These are phyloP conservation scores for Lobosporangium transversale DNA, from an alignment of 192 early-diverging fungal genomes.

Conservation along the genomic window DNA sequence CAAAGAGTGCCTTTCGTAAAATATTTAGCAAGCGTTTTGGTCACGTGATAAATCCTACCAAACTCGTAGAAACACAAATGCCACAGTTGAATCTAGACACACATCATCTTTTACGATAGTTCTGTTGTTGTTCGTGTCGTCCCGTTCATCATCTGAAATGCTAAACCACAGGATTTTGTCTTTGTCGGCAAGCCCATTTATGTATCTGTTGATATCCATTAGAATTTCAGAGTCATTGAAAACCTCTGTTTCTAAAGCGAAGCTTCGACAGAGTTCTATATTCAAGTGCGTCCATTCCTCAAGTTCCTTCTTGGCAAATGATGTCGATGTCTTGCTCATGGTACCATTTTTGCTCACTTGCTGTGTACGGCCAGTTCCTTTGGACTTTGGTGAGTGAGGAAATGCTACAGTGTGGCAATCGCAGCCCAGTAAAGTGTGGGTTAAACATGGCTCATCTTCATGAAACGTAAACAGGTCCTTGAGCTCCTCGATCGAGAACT, in stretches of 20 bases:
- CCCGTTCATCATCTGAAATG: conserved; percentile 2
- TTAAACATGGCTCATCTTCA: conserved; percentile 61
- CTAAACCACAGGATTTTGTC: conserved; percentile 18
- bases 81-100: neutral
- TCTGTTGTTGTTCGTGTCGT: neutral
- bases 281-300: conserved; percentile 36
- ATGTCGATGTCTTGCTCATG: conserved; percentile 9
- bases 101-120: neutral
- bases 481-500: conserved; percentile 65
- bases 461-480: conserved; percentile 67
- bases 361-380: too few species aligned
- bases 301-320: conserved; percentile 23
- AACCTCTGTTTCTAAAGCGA: neutral
- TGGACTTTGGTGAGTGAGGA: too few species aligned
- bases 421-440: conserved; percentile 65
- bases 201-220: neutral
- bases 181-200: neutral
- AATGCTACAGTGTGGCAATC: conserved; percentile 21
- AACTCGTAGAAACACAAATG: conserved; percentile 29
- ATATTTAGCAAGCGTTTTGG: too few species aligned
- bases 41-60: too few species aligned
- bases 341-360: neutral
- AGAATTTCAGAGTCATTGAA: neutral
- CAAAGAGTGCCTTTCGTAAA: too few species aligned
- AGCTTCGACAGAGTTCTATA: conserved; percentile 6